Base-by-base conservation (phyloP, 495 filamentous ascomycete species). In the Entonaema liquescens region DNA sequence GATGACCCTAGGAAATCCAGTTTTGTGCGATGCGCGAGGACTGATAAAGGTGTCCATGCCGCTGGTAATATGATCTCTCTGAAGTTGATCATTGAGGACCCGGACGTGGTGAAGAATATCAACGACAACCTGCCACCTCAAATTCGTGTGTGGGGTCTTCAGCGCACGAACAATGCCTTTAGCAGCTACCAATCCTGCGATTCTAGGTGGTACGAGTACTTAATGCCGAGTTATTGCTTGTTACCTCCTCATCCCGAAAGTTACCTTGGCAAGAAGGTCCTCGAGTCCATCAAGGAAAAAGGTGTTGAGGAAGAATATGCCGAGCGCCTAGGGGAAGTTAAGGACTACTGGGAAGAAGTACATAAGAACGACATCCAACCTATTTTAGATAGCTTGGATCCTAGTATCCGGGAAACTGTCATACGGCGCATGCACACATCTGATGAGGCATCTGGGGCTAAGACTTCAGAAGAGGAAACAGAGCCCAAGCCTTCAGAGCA, bases 31-130 rank as follows among this genome's bases (percentile, higher is more conserved):
- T 99, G 95, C 78, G 95, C 95, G 11, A 86, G 95, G 38, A 99
- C 95, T 4, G 95, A 99, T 80, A 98, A 98, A 83, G 96, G 96
- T 60, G 95, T 99, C 2, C 96, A 98, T 77, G 95, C 95, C 1
- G 96, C 95, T 2, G 95, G 96, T 9, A 99, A 99, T 78, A 89
- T 98, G 55, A 91, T 99, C 36, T 97, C 93, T 5, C 82, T 99
- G 64, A 99, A 99, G 80, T 84, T 99, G 62, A 98, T 99, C 73
- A 88, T 97, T 38, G 94, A 98, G 77, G 96, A 98, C 69, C 83
- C 87, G 2, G 89, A 96, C 69, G 87, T 97, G 54, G 89, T 98
- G 26, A 79, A 92, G 54, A 97, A 92, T 79, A 97, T 99, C 84
- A 99, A 99, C 78, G 84, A 88, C 25, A 79, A 92, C 53, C 86